phyloP scores from a whole-genome alignment of 257 asterid species.

The Solanum clarkiae region DNA sequence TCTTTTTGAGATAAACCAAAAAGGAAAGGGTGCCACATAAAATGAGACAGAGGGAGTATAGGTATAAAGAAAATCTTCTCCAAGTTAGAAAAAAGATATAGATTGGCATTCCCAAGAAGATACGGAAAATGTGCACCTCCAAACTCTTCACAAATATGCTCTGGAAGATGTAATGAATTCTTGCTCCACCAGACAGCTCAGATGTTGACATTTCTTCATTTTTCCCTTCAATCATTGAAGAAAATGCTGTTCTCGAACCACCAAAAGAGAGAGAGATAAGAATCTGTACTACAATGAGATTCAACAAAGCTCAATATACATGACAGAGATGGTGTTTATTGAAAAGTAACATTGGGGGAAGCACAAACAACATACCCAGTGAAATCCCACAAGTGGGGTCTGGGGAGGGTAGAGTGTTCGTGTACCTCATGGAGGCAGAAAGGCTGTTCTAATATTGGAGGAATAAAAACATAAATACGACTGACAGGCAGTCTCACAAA shows the following conservation, averaged over 20 bases:
- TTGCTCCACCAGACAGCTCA: constrained; percentile 96
- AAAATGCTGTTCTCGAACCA: constrained; percentile 48
- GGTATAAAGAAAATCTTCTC: neutral
- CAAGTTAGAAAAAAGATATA: neutral
- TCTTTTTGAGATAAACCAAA: too few species aligned
- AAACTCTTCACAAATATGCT: constrained; percentile 75
- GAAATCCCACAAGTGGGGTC: too few species aligned
- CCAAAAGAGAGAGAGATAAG: neutral
- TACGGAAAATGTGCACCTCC: constrained; percentile 46
- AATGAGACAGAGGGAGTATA: too few species aligned
- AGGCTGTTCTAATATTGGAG: neutral
- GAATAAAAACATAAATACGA: neutral
- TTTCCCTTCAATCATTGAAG: constrained; percentile 89
- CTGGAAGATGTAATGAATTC: constrained; percentile 95
- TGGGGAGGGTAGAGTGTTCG: too few species aligned
- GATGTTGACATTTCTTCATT: constrained; percentile 87
- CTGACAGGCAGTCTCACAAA: neutral
- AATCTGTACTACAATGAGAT: neutral
- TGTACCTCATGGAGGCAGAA: too few species aligned
- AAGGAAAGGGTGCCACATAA: too few species aligned
- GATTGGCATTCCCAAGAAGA: neutral
- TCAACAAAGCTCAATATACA: neutral
- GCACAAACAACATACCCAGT: too few species aligned
- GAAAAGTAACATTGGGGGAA: neutral
- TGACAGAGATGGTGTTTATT: neutral